Conservation (phyloP, 148 eudicot species). For the Pharnaceum exiguum region DNA sequence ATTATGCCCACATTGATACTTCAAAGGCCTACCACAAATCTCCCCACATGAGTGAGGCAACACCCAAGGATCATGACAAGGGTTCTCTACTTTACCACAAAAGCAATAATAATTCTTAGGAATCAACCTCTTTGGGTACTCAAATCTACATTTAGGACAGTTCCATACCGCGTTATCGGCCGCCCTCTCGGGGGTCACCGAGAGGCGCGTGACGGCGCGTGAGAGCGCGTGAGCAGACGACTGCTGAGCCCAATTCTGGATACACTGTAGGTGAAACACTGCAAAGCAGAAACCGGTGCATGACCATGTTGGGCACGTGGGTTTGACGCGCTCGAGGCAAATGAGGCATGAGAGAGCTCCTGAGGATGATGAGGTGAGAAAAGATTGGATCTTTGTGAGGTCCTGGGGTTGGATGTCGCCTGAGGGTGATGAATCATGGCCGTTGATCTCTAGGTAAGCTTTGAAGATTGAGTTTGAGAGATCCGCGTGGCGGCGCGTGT, state of each 20-base stretch:
- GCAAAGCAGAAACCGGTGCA: constrained; percentile 72
- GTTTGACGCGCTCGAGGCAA: constrained; percentile 81
- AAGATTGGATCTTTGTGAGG: constrained; percentile 85
- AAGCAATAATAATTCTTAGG: constrained; percentile 72
- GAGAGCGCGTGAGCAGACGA: constrained; percentile 48
- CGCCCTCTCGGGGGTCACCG: constrained; percentile 44
- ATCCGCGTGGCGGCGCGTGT: constrained; percentile 52
- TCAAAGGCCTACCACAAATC: constrained; percentile 60
- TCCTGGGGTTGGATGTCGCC: constrained; percentile 37
- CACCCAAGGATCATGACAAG: constrained; percentile 82
- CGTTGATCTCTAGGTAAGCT: constrained; percentile 60
- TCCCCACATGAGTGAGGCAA: constrained; percentile 97
- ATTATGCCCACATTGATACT: constrained; percentile 65
- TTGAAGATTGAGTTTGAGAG: constrained; percentile 73
- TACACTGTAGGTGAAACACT: constrained; percentile 79
- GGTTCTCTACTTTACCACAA: constrained; percentile 72
- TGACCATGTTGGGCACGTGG: constrained; percentile 91
- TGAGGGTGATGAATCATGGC: constrained; percentile 20
- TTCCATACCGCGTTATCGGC: constrained; percentile 60
- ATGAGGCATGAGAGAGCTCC: constrained; percentile 97
- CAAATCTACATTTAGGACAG: constrained; percentile 90
- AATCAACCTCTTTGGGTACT: constrained; percentile 52
- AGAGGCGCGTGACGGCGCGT: constrained; percentile 74
- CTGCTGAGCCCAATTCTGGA: constrained; percentile 86
- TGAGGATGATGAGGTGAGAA: constrained; percentile 70